Base-by-base conservation (phyloP, 1,284 basidiomycete species). In the Abortiporus biennis region DNA sequence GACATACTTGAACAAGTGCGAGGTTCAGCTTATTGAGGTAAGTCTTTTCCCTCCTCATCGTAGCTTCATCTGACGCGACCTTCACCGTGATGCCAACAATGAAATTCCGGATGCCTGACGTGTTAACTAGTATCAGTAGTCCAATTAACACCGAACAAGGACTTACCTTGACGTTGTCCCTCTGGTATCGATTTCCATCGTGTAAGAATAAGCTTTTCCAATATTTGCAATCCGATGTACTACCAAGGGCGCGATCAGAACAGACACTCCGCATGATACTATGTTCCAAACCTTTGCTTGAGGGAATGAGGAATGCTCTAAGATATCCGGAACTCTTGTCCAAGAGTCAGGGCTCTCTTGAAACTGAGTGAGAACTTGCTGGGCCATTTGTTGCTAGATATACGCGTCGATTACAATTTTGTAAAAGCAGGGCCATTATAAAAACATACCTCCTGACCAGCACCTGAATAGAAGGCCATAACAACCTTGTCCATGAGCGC, bases 311-410 rank as follows among this genome's bases (percentile, higher is more conserved):
- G 92, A 90, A 46, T 76, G 75, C 61, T 98, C 92, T 44, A 99
- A 73, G 54, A 99, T 89, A 48, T 88, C 86, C 24, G 96, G 96
- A 1, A 99, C 96, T 59, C 92, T 80, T 52, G 95, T 94, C 96
- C 96, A 99, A 36, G 93, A 84, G 47, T 99, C 96, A n/a, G 92
- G 89, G 64, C 92, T 78, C 52, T 99, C 96, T 65, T 99, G 93
- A 59, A 99, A 91, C 63, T 96, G 93, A 8, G 93, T 94, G 50
- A 97, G 76, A 45, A 90, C 75, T 59, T 86, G 83, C 63, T 95
- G 92, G 16, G 92, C 92, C 60, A 83, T 65, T 79, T 90, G 85
- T 85, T 92, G 92, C 91, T 96, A 36, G 30, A 36, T 19, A 39
- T 19, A 9, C 24, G 31, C 33, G 25, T 29, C 17, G 20, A 15